Base-by-base conservation (phyloP, 208 protist genomes). In the Crithidia fasciculata region DNA sequence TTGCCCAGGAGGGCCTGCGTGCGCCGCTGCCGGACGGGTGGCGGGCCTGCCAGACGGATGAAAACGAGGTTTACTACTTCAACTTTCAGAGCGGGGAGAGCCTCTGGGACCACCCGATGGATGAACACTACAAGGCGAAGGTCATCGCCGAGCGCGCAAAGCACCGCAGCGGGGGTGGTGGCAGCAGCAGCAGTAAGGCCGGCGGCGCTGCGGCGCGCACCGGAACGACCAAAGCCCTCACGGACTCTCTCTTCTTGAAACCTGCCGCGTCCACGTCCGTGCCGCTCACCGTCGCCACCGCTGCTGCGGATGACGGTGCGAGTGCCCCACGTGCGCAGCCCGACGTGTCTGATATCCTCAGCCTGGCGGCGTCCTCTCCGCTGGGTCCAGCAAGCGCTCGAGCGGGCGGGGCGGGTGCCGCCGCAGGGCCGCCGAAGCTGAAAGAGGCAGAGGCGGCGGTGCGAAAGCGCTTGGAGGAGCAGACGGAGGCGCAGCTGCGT, bases 41-140 rank as follows among this genome's bases (percentile, higher is more conserved):
- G 97, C 94, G 90, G 58, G 89, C 93, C 6, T 98, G 95, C 79
- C 88, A 97, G 65, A 96, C 95, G 2, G 68, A 81, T 16, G 85
- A 97, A 28, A 89, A 88, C 39, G 92, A 98, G 53, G 80, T 98
- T 16, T 99, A 98, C 77, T 99, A 98, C 85, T 99, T 98, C 81
- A 98, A 99, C 88, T 97, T 98, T 61, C 47, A 67, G 13, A 95
- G 91, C 9, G 94, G 92, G 36, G 89, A 98, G 47, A 94, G 81
- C 52, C 85, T 92, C 44, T 99, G 97, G 96, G 96, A 98, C 59
- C 96, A 99, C 81, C 97, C 97, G 12, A 84, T 95, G 74, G 97
- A 99, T 74, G 84, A 90, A 0, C 80, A 95, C 69, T 99, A 96
- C 82, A 92, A 89, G 69, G 45, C 81, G 5, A 78, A 93, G 18